Percentiles rank a stretch among this genome's conserved stretches.
phyloP scores from a whole-genome alignment of 2,329 filamentous ascomycete species.

The Colletotrichum trifolii region DNA sequence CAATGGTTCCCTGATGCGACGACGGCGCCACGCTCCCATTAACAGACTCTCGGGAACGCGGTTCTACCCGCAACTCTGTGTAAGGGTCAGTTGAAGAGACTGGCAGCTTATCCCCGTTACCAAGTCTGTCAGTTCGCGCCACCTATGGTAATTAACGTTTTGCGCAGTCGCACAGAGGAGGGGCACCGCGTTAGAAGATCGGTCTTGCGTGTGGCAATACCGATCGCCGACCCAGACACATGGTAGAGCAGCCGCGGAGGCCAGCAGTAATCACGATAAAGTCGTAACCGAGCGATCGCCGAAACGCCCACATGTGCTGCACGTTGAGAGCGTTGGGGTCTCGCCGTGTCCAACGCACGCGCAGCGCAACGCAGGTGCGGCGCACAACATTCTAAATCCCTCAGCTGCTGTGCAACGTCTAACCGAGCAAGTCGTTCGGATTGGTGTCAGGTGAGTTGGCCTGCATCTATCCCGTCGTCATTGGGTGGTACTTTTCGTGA shows the following conservation, averaged over 20 bases:
- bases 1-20: too few relatives aligned
- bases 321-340: conserved; percentile 1
- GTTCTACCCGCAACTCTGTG: conserved; percentile 20
- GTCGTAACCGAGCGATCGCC: conserved; percentile 30
- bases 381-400: conserved; percentile 12
- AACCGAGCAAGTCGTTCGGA: not conserved
- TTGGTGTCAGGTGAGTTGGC: conserved; percentile 4
- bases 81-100: not conserved
- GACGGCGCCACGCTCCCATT: not conserved
- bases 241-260: conserved; percentile 23
- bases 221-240: conserved; percentile 28
- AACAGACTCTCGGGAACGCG: conserved; percentile 31
- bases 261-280: conserved; percentile 7
- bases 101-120: not conserved
- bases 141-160: too few relatives aligned
- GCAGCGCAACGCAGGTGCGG: too few relatives aligned
- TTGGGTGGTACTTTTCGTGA: conserved; percentile 20
- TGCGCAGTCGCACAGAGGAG: not conserved
- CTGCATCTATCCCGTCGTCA: conserved; percentile 10
- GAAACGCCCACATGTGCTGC: conserved; percentile 21
- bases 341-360: not conserved
- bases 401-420: conserved; percentile 3
- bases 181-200: not conserved
- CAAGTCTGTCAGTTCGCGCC: too few relatives aligned
- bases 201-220: conserved; percentile 18